These are phyloP conservation scores for Rosa rugosa DNA, from an alignment of 306 rosid genomes.

Conservation along the genomic window DNA sequence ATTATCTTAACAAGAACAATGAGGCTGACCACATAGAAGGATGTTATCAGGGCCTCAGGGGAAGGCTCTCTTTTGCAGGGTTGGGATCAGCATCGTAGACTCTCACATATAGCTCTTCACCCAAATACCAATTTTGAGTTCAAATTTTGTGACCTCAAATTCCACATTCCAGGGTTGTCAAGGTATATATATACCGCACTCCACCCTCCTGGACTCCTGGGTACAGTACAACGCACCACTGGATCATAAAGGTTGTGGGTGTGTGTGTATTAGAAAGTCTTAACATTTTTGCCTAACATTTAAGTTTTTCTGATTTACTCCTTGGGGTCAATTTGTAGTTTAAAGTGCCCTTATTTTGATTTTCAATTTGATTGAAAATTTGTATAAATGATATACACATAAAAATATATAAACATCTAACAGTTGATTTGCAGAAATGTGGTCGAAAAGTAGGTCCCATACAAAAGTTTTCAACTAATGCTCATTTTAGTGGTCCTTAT, in stretches of 20 bases:
- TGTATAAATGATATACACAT: too few species aligned
- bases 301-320: too few species aligned
- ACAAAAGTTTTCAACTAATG: too few species aligned
- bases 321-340: too few species aligned
- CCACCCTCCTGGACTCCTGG: constrained; percentile 63
- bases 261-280: too few species aligned
- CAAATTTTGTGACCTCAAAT: constrained; percentile 70
- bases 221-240: constrained; percentile 54
- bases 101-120: constrained; percentile 66
- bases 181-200: constrained; percentile 62
- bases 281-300: too few species aligned
- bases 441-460: too few species aligned
- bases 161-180: constrained; percentile 79
- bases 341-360: too few species aligned
- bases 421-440: too few species aligned
- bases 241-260: constrained; percentile 48
- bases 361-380: too few species aligned
- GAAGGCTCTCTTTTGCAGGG: constrained; percentile 53
- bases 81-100: constrained; percentile 56
- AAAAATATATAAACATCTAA: too few species aligned
- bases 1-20: neutral
- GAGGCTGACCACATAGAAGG: constrained; percentile 57
- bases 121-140: constrained; percentile 51
- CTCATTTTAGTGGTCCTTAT: too few species aligned
- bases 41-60: constrained; percentile 32